Evolutionary conservation across 306 rosid species (phyloP).

Genomic region (Castanospermum australe): DNA sequence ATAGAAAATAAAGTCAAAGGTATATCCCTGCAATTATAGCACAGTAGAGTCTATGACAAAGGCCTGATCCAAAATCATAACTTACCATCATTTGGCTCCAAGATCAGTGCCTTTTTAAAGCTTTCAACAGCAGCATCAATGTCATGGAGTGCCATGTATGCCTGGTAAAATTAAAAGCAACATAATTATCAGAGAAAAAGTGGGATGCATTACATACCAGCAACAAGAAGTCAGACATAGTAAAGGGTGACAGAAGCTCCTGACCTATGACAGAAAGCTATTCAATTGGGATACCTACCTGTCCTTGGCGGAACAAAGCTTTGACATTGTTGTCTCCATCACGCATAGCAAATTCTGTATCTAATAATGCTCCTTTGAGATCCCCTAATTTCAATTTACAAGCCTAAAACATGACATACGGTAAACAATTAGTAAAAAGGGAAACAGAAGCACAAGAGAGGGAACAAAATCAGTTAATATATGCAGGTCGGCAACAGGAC

Average conservation of each 20-base stretch:
- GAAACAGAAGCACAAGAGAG: background rate
- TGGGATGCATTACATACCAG: background rate
- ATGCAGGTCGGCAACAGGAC: conserved; percentile 12
- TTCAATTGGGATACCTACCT: conserved; percentile 59
- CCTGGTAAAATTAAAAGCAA: conserved; percentile 46
- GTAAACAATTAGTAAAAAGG: background rate
- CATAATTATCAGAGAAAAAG: conserved; percentile 18
- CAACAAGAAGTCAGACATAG: background rate
- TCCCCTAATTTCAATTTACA: conserved; percentile 90
- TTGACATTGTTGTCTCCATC: conserved; percentile 89
- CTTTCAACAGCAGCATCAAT: conserved; percentile 88
- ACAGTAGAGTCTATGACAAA: background rate
- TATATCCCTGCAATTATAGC: background rate
- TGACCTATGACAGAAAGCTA: background rate
- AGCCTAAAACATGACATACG: conserved; percentile 51
- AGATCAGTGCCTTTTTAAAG: conserved; percentile 66
- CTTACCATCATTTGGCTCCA: conserved; percentile 92
- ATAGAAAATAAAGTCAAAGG: background rate
- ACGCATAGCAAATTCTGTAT: conserved; percentile 90
- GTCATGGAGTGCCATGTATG: conserved; percentile 78
- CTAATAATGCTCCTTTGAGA: conserved; percentile 86
- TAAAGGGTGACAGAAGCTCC: background rate
- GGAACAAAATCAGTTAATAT: background rate
- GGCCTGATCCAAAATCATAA: background rate
- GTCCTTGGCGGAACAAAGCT: conserved; percentile 97